These are phyloP conservation scores for Nidularia pulvinata DNA, from an alignment of 768 basidiomycete genomes.

Conservation along the genomic window DNA sequence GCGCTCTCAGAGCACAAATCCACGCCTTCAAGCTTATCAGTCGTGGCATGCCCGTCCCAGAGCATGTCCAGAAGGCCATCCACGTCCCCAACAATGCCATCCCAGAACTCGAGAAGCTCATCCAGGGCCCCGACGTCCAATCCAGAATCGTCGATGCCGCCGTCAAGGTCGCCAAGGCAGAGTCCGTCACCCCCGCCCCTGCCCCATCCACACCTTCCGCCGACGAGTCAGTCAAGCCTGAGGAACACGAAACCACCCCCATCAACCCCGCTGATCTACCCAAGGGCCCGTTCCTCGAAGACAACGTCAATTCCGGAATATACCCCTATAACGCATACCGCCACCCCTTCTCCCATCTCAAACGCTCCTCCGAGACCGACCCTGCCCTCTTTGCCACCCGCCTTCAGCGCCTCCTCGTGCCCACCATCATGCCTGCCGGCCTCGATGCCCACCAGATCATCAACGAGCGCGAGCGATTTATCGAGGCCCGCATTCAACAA, in stretches of 20 bases:
- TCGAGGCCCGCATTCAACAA: constrained; percentile 88
- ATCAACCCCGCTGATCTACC: constrained; percentile 62
- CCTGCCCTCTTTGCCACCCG: constrained; percentile 68
- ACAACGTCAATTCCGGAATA: constrained; percentile 76
- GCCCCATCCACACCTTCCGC: constrained; percentile 21
- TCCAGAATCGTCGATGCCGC: constrained; percentile 73
- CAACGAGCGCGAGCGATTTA: constrained; percentile 89
- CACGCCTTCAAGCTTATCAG: constrained; percentile 76
- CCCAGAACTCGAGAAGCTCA: constrained; percentile 62
- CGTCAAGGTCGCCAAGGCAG: constrained; percentile 69
- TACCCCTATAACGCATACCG: constrained; percentile 93
- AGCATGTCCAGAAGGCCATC: constrained; percentile 69
- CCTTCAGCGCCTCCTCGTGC: constrained; percentile 80
- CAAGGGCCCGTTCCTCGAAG: constrained; percentile 77
- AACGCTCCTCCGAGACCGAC: constrained; percentile 59
- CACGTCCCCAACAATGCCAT: constrained; percentile 61
- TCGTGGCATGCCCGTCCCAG: constrained; percentile 66
- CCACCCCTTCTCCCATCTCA: constrained; percentile 82
- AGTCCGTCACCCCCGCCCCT: constrained; percentile 23
- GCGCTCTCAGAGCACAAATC: constrained; percentile 79
- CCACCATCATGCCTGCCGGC: constrained; percentile 88
- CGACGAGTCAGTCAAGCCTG: constrained; percentile 51
- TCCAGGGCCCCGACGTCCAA: constrained; percentile 58
- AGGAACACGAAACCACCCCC: constrained; percentile 44
- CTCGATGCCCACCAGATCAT: constrained; percentile 91